Base-by-base conservation (phyloP, 306 rosid species). In the Prunus padus region DNA sequence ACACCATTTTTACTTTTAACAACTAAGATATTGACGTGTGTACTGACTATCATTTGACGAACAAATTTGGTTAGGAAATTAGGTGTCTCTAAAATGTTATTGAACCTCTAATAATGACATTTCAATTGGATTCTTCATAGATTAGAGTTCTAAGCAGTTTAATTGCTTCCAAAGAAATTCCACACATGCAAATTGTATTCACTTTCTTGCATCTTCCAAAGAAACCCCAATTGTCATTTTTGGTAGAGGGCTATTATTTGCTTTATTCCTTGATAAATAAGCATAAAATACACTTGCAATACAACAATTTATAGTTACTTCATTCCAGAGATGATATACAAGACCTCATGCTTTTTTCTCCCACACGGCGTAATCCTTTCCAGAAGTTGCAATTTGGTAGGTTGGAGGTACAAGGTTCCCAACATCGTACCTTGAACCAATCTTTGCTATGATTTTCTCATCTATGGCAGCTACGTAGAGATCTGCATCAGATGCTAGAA, bases 361-460 rank as follows among this genome's bases (percentile, higher is more conserved):
- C 95, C 93, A 92, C 47, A 92, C 97, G 4, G 82, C 76, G 40
- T 86, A 92, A 40, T 86, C 83, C 50, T 82, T 66, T 44, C 97
- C 97, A 60, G 89, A 87, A 10, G 89, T 33, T 40, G 88, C 87
- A 31, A 87, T 65, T 3, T 11, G 67, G 72, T 64, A 84, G 69
- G 82, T 81, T 13, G 86, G 31, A 31, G 97, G 97, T 78, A 91
- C 65, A 49, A 83, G 86, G 40, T 86, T 84, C 49, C 91, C 96
- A 68, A 85, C 78, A 2, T 83, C 86, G 54, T 46, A 46, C 71
- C 84, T 89, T 7, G 96, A 81, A 44, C 97, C 97, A 65, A 92
- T 89, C 88, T 92, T 89, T 74, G 80, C 72, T 1, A 92, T 81
- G 25, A 92, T 80, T 81, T 80, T 89, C 51, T 75, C 47, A 71